Evolutionary conservation across 176 grass and related monocot species (phyloP), one percentile per base, ranked within the genome.

Genomic region (Urochloa ruziziensis): DNA sequence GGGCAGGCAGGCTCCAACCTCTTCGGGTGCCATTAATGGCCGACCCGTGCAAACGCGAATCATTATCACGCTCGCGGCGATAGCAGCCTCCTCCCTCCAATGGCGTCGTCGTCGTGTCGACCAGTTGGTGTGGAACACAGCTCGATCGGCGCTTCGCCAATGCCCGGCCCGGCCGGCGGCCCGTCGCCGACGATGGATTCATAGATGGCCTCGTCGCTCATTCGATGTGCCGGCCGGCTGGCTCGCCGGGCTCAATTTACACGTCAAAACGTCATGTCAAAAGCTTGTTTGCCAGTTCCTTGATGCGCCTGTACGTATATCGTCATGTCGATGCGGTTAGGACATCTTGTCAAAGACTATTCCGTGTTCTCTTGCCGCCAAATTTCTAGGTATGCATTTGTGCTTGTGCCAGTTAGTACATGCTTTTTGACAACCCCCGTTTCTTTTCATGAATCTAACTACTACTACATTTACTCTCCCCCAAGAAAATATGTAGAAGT

Each of bases 21-120:
- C 52, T 86, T 90, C 58, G 88, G 88, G 72, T 82, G 88, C 88
- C 88, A 86, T 86, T 86, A 56, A 76, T 77, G 77, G 14, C 54
- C 0, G 88, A 1, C 35, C 21, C 18, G 34, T 24, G 68, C 68
- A 7, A 7, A 54, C 66, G 49, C 40, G n/a, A 23, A 62, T 54
- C 70, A 42, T n/a, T n/a, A n/a, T 39, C 27, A n/a, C 28, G 19
- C 0, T 28, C 13, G n/a, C n/a, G n/a, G n/a, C 10, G 49, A n/a
- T 51, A 3, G 0, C 46, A 48, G 15, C 7, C 23, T 11, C 28
- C 10, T 23, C 7, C 17, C 59, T 0, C 24, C 56, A 78, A 78
- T 72, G 54, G 51, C 80, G 52, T 72, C 48, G 34, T n/a, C 14
- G 16, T 51, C 46, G 33, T 8, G 17, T 52, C 49, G 49, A 21